Evolutionary conservation across 2,329 filamentous ascomycete species (phyloP).

Genomic region (Nemania sp.): DNA sequence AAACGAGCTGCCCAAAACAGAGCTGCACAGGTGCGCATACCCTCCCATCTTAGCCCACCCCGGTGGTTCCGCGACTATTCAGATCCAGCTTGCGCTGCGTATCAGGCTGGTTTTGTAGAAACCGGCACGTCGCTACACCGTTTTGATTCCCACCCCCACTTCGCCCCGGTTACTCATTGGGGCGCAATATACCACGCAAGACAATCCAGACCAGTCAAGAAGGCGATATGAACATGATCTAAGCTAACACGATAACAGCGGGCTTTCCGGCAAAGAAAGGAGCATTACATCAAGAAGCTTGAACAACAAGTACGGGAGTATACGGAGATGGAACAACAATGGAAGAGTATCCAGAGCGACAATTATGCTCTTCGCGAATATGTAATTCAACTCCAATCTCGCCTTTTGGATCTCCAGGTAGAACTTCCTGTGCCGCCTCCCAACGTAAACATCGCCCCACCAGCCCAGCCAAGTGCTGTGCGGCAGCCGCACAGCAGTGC

Average conservation of each 20-base stretch:
- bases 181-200: background rate
- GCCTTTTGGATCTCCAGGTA: slow-evolving; percentile 79
- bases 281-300: slow-evolving; percentile 96
- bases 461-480: slow-evolving; percentile 32
- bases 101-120: no score
- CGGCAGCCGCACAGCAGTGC: slow-evolving; percentile 33
- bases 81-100: background rate
- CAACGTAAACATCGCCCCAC: slow-evolving; percentile 71
- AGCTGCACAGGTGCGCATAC: slow-evolving; percentile 81
- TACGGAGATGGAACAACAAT: slow-evolving; percentile 73
- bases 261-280: slow-evolving; percentile 95
- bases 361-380: slow-evolving; percentile 93
- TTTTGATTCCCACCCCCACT: background rate
- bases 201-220: background rate
- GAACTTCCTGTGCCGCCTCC: slow-evolving; percentile 84
- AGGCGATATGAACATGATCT: background rate
- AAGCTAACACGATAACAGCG: slow-evolving; percentile 59
- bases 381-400: slow-evolving; percentile 85
- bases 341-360: slow-evolving; percentile 81
- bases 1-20: slow-evolving; percentile 97
- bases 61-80: slow-evolving; percentile 1
- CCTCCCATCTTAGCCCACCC: slow-evolving; percentile 12
- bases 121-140: no score
- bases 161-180: background rate
- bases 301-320: slow-evolving; percentile 91